A percentile compares a stretch with the other conserved stretches of the same genome.
These are phyloP conservation scores for Periconia digitata DNA, from an alignment of 2,329 filamentous ascomycete genomes.

Conservation along the genomic window DNA sequence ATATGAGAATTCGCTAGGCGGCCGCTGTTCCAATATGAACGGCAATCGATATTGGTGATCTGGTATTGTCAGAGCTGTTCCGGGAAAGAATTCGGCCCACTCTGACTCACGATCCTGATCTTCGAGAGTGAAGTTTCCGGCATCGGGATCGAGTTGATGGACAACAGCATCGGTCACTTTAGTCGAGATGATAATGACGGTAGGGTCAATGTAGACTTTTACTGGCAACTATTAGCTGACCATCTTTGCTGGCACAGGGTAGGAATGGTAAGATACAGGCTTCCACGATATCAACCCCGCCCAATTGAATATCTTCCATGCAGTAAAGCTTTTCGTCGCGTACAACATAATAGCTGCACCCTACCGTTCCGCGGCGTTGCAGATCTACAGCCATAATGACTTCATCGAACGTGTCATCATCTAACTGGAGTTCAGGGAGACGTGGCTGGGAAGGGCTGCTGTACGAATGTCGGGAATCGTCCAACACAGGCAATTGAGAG, in stretches of 20 bases:
- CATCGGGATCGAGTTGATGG: conserved; percentile 49
- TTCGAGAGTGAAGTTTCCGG: conserved; percentile 33
- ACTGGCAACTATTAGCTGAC: conserved; percentile 47
- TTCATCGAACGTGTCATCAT: conserved; percentile 61
- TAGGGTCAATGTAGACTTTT: conserved; percentile 63
- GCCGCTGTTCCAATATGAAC: conserved; percentile 67
- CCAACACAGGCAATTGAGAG: background rate
- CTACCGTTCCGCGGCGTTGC: conserved; percentile 68
- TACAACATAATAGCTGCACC: conserved; percentile 81
- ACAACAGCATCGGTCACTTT: conserved; percentile 55
- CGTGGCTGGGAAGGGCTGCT: background rate
- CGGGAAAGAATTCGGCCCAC: background rate
- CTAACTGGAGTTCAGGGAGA: conserved; percentile 31
- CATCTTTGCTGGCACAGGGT: background rate
- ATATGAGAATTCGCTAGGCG: conserved; percentile 72
- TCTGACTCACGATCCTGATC: conserved; percentile 31
- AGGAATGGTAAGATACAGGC: conserved; percentile 36
- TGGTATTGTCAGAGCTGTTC: conserved; percentile 22
- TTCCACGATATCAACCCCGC: conserved; percentile 64
- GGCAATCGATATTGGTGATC: conserved; percentile 56
- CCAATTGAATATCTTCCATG: conserved; percentile 73
- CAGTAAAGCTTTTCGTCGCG: conserved; percentile 70
- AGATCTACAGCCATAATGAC: conserved; percentile 80
- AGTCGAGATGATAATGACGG: conserved; percentile 59
- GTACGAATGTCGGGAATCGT: background rate